Evolutionary conservation across 2,329 filamentous ascomycete species (phyloP).

Genomic region (Aspergillus flavus): DNA sequence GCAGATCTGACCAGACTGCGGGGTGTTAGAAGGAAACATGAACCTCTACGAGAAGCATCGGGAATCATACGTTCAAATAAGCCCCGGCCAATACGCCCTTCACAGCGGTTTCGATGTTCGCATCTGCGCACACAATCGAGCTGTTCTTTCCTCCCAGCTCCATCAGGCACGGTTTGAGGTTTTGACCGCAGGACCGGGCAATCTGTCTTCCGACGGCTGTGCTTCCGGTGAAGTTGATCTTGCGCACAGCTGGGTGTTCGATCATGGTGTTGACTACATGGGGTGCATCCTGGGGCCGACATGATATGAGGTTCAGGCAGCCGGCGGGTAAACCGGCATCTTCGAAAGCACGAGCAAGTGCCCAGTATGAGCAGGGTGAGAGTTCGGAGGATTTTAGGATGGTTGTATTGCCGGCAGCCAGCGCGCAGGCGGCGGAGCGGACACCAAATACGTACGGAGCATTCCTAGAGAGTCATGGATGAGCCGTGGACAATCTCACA

Average conservation of each 20-base stretch:
- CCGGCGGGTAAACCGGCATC: constrained; percentile 75
- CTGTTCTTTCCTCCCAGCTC: constrained; percentile 82
- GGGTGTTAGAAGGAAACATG: constrained; percentile 7
- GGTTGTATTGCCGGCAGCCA: constrained; percentile 72
- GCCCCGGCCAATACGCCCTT: constrained; percentile 36
- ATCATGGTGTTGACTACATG: constrained; percentile 70
- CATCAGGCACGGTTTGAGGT: constrained; percentile 76
- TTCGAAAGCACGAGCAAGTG: constrained; percentile 62
- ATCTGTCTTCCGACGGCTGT: constrained; percentile 71
- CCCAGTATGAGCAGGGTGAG: constrained; percentile 64
- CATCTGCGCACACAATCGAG: constrained; percentile 76
- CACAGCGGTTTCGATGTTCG: constrained; percentile 67
- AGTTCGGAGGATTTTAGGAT: constrained; percentile 72
- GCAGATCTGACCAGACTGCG: constrained; percentile 70
- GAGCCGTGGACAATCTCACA: neutral
- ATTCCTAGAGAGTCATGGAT: constrained; percentile 44
- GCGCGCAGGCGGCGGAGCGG: constrained; percentile 59
- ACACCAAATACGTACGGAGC: constrained; percentile 55
- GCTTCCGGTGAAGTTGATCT: constrained; percentile 75
- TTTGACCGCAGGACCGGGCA: constrained; percentile 65
- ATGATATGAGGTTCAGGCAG: constrained; percentile 72
- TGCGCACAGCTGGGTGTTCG: constrained; percentile 65
- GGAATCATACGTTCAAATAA: constrained; percentile 34
- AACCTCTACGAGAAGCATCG: neutral
- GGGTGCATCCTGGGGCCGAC: constrained; percentile 62